These are phyloP conservation scores for Bruguiera gymnorhiza DNA, from an alignment of 345 rosid genomes.

Conservation along the genomic window DNA sequence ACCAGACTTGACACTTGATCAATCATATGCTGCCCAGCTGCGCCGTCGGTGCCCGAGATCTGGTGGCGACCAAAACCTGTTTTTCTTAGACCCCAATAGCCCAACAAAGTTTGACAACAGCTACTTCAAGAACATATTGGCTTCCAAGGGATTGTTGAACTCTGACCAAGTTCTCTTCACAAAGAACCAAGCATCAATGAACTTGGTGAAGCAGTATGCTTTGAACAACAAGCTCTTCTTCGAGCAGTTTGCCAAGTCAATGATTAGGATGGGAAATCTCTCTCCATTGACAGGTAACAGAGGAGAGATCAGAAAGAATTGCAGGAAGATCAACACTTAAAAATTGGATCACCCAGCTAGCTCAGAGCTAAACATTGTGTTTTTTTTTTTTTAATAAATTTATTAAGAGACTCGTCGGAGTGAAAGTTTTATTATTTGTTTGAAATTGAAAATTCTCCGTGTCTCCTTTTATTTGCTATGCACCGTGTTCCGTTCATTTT, in stretches of 20 bases:
- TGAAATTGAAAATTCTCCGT: too few species aligned
- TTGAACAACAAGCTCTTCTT: constrained; percentile 58
- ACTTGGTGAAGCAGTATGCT: constrained; percentile 71
- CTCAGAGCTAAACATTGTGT: not conserved
- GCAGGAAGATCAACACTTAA: constrained; percentile 69
- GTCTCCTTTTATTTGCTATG: too few species aligned
- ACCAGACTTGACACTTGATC: constrained; percentile 47
- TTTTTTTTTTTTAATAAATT: too few species aligned
- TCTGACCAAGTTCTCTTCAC: constrained; percentile 79
- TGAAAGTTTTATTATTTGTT: too few species aligned
- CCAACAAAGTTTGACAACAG: constrained; percentile 67
- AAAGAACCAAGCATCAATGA: constrained; percentile 49
- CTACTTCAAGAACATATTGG: constrained; percentile 77
- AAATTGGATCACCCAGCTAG: not conserved
- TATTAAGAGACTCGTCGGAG: too few species aligned
- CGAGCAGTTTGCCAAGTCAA: constrained; percentile 73
- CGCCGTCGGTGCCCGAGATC: constrained; percentile 25
- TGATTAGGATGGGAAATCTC: constrained; percentile 86
- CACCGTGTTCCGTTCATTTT: too few species aligned
- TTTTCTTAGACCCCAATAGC: constrained; percentile 33
- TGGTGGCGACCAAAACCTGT: constrained; percentile 32
- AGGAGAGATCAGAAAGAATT: constrained; percentile 78
- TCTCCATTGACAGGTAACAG: constrained; percentile 73
- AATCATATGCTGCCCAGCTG: constrained; percentile 24
- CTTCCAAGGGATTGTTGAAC: constrained; percentile 63